Evolutionary conservation across 2,329 filamentous ascomycete genomes (phyloP).

Genomic region (Pestalotiopsis fici): DNA sequence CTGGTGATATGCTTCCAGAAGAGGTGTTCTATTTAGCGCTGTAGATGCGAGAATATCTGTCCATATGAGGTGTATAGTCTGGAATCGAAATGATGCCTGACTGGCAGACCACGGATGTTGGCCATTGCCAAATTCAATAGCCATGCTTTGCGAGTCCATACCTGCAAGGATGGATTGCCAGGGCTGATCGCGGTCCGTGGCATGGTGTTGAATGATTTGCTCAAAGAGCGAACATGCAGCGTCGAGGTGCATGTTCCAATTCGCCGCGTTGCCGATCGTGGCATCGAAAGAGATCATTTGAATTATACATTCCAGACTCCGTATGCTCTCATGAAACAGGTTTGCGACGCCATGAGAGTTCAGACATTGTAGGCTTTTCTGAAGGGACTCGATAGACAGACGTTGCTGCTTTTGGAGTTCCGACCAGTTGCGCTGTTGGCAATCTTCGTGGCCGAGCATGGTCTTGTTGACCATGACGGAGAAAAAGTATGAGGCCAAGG

Average conservation of each 20-base stretch:
- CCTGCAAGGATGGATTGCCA: constrained; percentile 37
- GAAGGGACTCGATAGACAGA: constrained; percentile 44
- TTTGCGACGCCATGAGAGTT: constrained; percentile 30
- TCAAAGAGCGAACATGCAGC: constrained; percentile 51
- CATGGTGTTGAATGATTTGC: constrained; percentile 39
- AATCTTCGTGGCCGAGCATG: constrained; percentile 33
- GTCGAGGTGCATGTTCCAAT: constrained; percentile 52
- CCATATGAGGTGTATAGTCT: constrained; percentile 45
- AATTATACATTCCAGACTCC: constrained; percentile 50
- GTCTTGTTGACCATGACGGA: constrained; percentile 41
- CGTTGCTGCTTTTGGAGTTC: constrained; percentile 46
- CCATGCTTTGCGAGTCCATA: constrained; percentile 14
- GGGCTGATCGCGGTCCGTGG: constrained; percentile 6
- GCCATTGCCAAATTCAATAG: constrained; percentile 16
- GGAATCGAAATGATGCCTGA: constrained; percentile 50
- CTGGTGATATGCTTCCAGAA: constrained; percentile 41
- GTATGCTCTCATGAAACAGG: constrained; percentile 33
- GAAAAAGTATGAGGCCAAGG: constrained; percentile 59
- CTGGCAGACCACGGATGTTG: constrained; percentile 42
- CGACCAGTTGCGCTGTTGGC: constrained; percentile 33
- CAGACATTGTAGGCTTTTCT: constrained; percentile 37
- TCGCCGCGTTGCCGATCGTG: constrained; percentile 43
- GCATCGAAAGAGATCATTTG: constrained; percentile 57
- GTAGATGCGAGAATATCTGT: constrained; percentile 53
- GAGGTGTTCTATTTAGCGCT: constrained; percentile 41